Evolutionary conservation across 208 protist genomes (phyloP).

Genomic region (Trypanosoma scelopori): DNA sequence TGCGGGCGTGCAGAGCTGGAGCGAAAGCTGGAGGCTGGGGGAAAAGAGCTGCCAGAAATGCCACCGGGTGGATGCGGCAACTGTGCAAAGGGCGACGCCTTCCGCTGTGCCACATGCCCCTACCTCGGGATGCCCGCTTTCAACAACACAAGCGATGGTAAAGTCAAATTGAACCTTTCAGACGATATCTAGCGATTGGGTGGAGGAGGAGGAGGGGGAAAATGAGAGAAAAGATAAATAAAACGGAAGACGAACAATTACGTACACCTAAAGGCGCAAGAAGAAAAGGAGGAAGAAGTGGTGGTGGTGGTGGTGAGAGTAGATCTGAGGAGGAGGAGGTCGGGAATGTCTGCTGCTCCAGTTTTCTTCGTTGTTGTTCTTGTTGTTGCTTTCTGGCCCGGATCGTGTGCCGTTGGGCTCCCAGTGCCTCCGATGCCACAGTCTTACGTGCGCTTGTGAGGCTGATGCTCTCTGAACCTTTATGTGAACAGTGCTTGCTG

Average conservation of each 20-base stretch:
- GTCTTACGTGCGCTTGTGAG: too few species aligned
- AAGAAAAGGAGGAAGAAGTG: too few species aligned
- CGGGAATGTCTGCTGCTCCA: too few species aligned
- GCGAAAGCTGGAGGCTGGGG: constrained; percentile 44
- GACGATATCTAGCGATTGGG: constrained; percentile 57
- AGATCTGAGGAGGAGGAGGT: too few species aligned
- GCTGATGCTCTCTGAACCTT: too few species aligned
- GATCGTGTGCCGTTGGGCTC: too few species aligned
- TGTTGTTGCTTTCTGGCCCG: too few species aligned
- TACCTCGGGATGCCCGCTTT: constrained; percentile 87
- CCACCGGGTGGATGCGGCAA: constrained; percentile 84
- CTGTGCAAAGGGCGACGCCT: constrained; percentile 88
- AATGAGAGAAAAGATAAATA: not conserved
- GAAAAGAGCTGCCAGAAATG: constrained; percentile 42
- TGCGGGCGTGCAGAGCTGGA: constrained; percentile 83
- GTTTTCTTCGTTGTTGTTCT: too few species aligned
- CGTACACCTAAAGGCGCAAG: too few species aligned
- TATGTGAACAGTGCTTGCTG: too few species aligned
- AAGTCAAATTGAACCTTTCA: constrained; percentile 81
- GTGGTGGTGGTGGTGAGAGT: too few species aligned
- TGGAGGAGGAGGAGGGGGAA: not conserved
- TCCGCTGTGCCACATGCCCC: constrained; percentile 88
- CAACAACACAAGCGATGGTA: constrained; percentile 77
- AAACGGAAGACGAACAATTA: not conserved
- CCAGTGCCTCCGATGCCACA: too few species aligned